phyloP scores from a whole-genome alignment of 768 basidiomycete genomes.

The Fistulinella prunicolor region DNA sequence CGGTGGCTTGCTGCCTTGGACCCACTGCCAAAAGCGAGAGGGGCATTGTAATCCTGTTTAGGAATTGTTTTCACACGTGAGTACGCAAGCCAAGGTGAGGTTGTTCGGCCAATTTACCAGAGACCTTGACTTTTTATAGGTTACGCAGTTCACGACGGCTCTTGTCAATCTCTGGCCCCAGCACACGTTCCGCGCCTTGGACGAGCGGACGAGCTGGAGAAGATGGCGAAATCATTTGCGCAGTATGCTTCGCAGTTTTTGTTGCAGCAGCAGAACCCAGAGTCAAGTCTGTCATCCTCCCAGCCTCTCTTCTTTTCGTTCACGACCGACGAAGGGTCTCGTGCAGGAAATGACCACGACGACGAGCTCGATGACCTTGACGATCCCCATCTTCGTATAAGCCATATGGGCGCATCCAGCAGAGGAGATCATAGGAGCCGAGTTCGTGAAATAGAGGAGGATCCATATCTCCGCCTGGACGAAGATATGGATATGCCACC shows the following conservation, averaged over 20 bases:
- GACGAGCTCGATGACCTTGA: slow-evolving; percentile 67
- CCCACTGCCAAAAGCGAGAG: too few species aligned
- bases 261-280: slow-evolving; percentile 51
- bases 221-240: slow-evolving; percentile 71
- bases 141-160: slow-evolving; percentile 11
- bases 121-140: slow-evolving; percentile 12
- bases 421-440: slow-evolving; percentile 29
- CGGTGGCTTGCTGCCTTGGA: too few species aligned
- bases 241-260: slow-evolving; percentile 82
- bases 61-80: slow-evolving; percentile 20
- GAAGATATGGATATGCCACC: slow-evolving; percentile 55
- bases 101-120: slow-evolving; percentile 23
- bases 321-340: slow-evolving; percentile 67
- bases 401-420: slow-evolving; percentile 31
- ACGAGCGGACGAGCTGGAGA: slow-evolving; percentile 20
- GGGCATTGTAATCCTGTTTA: slow-evolving; percentile 7
- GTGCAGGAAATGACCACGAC: slow-evolving; percentile 46
- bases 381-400: slow-evolving; percentile 66
- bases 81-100: slow-evolving; percentile 23
- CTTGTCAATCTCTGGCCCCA: too few species aligned
- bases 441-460: slow-evolving; percentile 49
- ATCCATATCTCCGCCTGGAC: slow-evolving; percentile 77
- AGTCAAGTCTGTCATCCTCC: slow-evolving; percentile 55
- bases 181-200: slow-evolving; percentile 9
- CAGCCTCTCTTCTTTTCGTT: slow-evolving; percentile 91